phyloP scores from a whole-genome alignment of 169 alveolate species.

The Plasmodium billcollinsi region DNA sequence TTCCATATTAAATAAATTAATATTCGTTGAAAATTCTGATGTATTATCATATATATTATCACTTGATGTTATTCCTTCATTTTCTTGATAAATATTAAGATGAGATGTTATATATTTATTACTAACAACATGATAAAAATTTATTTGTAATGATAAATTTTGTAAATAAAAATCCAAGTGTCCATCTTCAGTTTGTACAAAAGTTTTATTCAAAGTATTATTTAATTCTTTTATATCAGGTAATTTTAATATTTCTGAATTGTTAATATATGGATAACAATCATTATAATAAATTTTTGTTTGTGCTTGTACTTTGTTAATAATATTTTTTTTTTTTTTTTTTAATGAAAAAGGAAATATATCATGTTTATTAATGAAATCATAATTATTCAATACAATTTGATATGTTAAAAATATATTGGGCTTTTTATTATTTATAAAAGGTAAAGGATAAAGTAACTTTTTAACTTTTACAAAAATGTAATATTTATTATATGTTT shows the following conservation, averaged over 20 bases:
- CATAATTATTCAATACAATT: conserved; percentile 48
- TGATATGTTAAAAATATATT: conserved; percentile 36
- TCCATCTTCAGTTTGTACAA: not conserved
- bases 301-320: conserved; percentile 54
- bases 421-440: conserved; percentile 29
- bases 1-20: not conserved
- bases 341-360: conserved; percentile 20
- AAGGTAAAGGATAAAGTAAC: conserved; percentile 12
- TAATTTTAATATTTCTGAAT: conserved; percentile 16
- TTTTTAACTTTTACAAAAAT: conserved; percentile 41
- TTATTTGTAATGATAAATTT: conserved; percentile 57
- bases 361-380: conserved; percentile 15
- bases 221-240: conserved; percentile 24
- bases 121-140: conserved; percentile 11
- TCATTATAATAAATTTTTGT: conserved; percentile 22
- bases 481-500: conserved; percentile 8
- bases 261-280: conserved; percentile 7
- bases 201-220: not conserved
- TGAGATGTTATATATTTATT: not conserved
- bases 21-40: not conserved
- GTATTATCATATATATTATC: not conserved
- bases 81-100: too few relatives aligned
- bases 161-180: conserved; percentile 27
- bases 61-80: too few relatives aligned
- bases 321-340: conserved; percentile 14